Evolutionary conservation across 2,329 filamentous ascomycete genomes (phyloP).

Genomic region (Pseudocercospora pini-densiflorae): DNA sequence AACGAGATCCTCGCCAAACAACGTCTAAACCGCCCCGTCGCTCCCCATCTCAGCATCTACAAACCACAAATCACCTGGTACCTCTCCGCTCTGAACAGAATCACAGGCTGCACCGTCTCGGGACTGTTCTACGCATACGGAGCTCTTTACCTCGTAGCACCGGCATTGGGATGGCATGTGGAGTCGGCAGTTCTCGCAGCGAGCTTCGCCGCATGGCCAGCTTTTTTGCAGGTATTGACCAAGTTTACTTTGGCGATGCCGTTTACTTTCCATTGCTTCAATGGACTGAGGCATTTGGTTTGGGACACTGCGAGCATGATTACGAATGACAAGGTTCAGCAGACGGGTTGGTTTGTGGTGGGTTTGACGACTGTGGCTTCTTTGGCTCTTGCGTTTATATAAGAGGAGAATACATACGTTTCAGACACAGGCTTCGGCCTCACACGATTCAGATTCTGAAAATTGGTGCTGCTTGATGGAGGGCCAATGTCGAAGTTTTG

Average conservation of each 20-base stretch:
- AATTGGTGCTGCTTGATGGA: too few relatives aligned
- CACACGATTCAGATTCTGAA: too few relatives aligned
- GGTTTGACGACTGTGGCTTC: slow-evolving; percentile 59
- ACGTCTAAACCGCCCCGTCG: slow-evolving; percentile 78
- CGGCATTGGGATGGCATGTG: slow-evolving; percentile 72
- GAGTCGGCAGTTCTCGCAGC: slow-evolving; percentile 68
- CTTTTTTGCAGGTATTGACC: slow-evolving; percentile 61
- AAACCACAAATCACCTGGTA: slow-evolving; percentile 84
- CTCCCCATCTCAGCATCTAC: slow-evolving; percentile 88
- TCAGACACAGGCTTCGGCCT: neutral
- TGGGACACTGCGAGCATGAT: slow-evolving; percentile 70
- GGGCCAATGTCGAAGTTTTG: neutral
- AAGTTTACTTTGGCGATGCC: slow-evolving; percentile 66
- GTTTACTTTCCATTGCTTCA: slow-evolving; percentile 71
- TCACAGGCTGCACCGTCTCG: slow-evolving; percentile 77
- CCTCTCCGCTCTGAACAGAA: slow-evolving; percentile 74
- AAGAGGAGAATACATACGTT: slow-evolving; percentile 13
- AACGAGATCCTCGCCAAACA: slow-evolving; percentile 76
- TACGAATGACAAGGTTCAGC: slow-evolving; percentile 66
- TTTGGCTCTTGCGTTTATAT: slow-evolving; percentile 50
- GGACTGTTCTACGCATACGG: slow-evolving; percentile 81
- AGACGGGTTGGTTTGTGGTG: slow-evolving; percentile 67
- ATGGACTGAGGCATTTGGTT: slow-evolving; percentile 72
- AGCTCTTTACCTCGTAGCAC: slow-evolving; percentile 78
- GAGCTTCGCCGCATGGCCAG: slow-evolving; percentile 65